phyloP scores from a whole-genome alignment of 2,329 filamentous ascomycete species.

The Cercospora sesami region DNA sequence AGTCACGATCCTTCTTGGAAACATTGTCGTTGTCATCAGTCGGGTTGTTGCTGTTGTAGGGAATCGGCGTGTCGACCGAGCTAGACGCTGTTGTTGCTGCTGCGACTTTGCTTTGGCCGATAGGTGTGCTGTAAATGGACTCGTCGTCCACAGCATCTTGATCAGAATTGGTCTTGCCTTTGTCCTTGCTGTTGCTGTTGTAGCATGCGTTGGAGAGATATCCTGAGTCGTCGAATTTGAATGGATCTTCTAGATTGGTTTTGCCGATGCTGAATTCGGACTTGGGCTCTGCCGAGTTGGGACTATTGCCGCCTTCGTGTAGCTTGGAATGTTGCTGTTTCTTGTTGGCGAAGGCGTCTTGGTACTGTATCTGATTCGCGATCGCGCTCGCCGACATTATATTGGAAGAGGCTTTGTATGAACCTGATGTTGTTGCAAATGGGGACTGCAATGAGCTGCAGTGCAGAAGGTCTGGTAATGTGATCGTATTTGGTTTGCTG shows the following conservation, averaged over 20 bases:
- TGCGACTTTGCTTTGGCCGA: slow-evolving; percentile 9
- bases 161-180: background rate
- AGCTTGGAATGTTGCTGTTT: slow-evolving; percentile 5
- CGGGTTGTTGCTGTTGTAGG: background rate
- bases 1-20: background rate
- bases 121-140: slow-evolving; percentile 17
- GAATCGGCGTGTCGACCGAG: slow-evolving; percentile 6
- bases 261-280: slow-evolving; percentile 6
- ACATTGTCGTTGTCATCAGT: background rate
- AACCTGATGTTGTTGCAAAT: slow-evolving; percentile 4
- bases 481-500: background rate
- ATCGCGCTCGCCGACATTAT: slow-evolving; percentile 9
- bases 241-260: background rate
- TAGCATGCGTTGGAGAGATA: slow-evolving; percentile 9
- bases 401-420: slow-evolving; percentile 6
- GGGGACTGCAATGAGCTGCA: slow-evolving; percentile 6
- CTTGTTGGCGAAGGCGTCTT: slow-evolving; percentile 12
- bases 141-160: slow-evolving; percentile 11
- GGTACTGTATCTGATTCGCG: slow-evolving; percentile 11
- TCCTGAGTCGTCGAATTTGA: background rate
- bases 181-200: background rate
- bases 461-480: background rate
- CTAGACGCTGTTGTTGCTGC: background rate
- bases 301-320: background rate
- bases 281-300: background rate